Evolutionary conservation across 768 basidiomycete species (phyloP).

Genomic region (Hygrophorus pudorinus): DNA sequence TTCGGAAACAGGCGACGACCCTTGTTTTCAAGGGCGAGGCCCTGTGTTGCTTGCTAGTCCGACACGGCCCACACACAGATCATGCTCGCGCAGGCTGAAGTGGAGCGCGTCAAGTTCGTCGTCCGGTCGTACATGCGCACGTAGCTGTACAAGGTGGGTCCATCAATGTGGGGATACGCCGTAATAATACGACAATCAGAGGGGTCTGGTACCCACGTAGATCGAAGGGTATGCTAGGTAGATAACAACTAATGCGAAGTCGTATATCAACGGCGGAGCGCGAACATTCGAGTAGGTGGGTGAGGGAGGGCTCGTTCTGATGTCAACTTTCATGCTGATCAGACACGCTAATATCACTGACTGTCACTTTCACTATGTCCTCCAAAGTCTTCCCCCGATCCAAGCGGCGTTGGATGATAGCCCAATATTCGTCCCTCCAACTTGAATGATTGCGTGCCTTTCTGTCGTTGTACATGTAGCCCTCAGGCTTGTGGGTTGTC

Average conservation of each 20-base stretch:
- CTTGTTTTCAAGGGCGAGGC: constrained; percentile 1
- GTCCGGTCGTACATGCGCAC: constrained; percentile 85
- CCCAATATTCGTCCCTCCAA: constrained; percentile 60
- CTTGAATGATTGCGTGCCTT: constrained; percentile 43
- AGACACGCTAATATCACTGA: constrained; percentile 75
- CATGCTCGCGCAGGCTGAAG: too few species aligned
- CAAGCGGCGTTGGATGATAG: constrained; percentile 74
- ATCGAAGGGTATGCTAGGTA: constrained; percentile 83
- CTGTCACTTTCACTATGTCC: constrained; percentile 68
- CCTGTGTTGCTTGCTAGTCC: constrained; percentile 35
- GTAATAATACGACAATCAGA: neutral
- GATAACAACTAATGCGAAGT: constrained; percentile 57
- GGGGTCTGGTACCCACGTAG: constrained; percentile 28
- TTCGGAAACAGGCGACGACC: constrained; percentile 66
- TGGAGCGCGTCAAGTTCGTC: constrained; percentile 86
- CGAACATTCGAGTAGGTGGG: constrained; percentile 66
- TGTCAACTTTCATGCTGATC: neutral
- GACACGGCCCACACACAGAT: constrained; percentile 76
- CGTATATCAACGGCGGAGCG: constrained; percentile 77
- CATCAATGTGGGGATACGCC: neutral
- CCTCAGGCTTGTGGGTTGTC: neutral
- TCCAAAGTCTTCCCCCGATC: constrained; percentile 71
- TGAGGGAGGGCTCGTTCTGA: neutral
- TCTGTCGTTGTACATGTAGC: constrained; percentile 6
- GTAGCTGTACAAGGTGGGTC: constrained; percentile 69